Conservation (phyloP, 495 filamentous ascomycete species). For the Bathelium albidoporum region DNA sequence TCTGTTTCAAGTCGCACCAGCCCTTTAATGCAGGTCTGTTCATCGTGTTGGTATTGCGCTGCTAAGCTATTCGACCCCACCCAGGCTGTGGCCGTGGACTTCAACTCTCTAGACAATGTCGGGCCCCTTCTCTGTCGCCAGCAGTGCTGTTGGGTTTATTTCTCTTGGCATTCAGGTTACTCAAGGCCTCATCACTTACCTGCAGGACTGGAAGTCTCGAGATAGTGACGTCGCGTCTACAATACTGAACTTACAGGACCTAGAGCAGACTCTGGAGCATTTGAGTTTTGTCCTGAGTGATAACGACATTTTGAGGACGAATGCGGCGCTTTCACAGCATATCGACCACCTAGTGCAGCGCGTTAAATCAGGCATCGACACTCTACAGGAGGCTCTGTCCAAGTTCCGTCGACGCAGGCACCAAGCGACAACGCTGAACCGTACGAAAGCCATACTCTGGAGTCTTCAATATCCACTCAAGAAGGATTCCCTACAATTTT, state of each 20-base stretch:
- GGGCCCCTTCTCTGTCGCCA: not conserved
- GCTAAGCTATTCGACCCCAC: not conserved
- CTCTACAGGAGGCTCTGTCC: not conserved
- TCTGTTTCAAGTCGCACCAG: not conserved
- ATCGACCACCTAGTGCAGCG: slow-evolving; percentile 1
- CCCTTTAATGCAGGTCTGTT: not conserved
- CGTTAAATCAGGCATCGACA: not conserved
- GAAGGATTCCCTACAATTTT: slow-evolving; percentile 1
- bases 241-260: not conserved
- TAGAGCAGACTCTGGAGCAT: slow-evolving; percentile 3
- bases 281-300: not conserved
- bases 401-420: not conserved
- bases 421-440: not conserved
- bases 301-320: not conserved
- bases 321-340: not conserved
- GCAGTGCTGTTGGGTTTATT: not conserved
- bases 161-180: not conserved
- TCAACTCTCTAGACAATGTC: not conserved
- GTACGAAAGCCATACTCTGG: not conserved
- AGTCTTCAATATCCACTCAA: slow-evolving; percentile 1
- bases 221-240: not conserved
- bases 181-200: not conserved
- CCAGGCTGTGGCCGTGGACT: not conserved
- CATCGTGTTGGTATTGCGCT: not conserved
- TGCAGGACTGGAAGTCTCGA: slow-evolving; percentile 1